phyloP scores from a whole-genome alignment of 805 yeast genomes.

The Torulaspora quercuum region DNA sequence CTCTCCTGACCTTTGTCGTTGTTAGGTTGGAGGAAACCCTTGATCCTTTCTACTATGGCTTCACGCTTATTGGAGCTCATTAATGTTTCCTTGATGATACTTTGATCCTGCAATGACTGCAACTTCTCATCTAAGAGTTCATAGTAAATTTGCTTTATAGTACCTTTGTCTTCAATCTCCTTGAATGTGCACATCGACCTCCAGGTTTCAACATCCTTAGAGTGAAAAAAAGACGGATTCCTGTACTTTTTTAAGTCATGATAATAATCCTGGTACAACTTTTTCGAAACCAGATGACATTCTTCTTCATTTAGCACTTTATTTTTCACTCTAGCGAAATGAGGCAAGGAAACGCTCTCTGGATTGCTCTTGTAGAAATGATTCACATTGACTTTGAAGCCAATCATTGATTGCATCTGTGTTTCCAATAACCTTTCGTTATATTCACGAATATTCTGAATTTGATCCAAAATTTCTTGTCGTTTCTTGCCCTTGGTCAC shows the following conservation, averaged over 20 bases:
- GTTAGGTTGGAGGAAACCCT: conserved; percentile 9
- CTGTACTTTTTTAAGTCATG: conserved; percentile 16
- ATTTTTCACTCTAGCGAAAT: conserved; percentile 22
- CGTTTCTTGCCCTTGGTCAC: conserved; percentile 13
- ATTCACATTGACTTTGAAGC: conserved; percentile 39
- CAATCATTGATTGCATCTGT: conserved; percentile 26
- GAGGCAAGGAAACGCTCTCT: conserved; percentile 22
- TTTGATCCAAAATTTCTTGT: conserved; percentile 14
- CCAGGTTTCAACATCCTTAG: conserved; percentile 37
- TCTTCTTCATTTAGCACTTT: conserved; percentile 37
- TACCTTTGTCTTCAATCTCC: conserved; percentile 20
- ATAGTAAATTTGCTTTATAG: conserved; percentile 22
- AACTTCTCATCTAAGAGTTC: conserved; percentile 28
- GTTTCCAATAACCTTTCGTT: conserved; percentile 22
- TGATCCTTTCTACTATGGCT: conserved; percentile 15
- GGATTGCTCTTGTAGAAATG: conserved; percentile 39
- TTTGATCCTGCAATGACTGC: conserved; percentile 27
- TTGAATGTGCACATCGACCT: conserved; percentile 30
- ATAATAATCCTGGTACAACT: conserved; percentile 32
- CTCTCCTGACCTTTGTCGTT: conserved; percentile 4
- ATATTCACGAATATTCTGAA: conserved; percentile 18
- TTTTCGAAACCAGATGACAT: conserved; percentile 44
- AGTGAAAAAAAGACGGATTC: conserved; percentile 31
- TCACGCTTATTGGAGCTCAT: conserved; percentile 9
- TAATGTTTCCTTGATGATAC: conserved; percentile 10